Conservation (phyloP, 805 yeast genomes). For the Yarrowia sp. region DNA sequence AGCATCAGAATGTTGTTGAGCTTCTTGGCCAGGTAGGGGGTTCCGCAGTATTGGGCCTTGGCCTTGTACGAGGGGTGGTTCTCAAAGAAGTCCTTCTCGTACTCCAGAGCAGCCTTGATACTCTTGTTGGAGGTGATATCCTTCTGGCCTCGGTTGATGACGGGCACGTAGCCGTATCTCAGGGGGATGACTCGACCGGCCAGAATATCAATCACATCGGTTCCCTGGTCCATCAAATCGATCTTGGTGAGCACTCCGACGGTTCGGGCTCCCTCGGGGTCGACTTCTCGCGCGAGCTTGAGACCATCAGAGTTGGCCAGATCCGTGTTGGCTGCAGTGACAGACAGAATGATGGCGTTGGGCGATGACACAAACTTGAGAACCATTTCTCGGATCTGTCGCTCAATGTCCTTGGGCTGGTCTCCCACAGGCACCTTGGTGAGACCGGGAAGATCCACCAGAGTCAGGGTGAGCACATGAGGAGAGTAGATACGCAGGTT, state of each 20-base stretch:
- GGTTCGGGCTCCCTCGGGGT: constrained; percentile 93
- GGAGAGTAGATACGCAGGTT: constrained; percentile 92
- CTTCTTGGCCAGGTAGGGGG: constrained; percentile 94
- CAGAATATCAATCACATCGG: constrained; percentile 91
- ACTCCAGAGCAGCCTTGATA: constrained; percentile 78
- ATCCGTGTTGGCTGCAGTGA: constrained; percentile 94
- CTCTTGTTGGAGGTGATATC: constrained; percentile 88
- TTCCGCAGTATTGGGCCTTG: constrained; percentile 95
- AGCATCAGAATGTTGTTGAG: constrained; percentile 81
- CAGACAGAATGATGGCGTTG: constrained; percentile 89
- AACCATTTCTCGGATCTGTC: constrained; percentile 87
- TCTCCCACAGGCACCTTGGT: constrained; percentile 99
- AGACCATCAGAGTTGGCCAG: constrained; percentile 95
- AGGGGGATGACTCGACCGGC: constrained; percentile 95
- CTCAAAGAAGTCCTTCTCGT: constrained; percentile 79
- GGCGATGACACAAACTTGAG: constrained; percentile 93
- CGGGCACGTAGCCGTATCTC: constrained; percentile 94
- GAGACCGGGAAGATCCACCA: constrained; percentile 95
- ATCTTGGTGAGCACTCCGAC: constrained; percentile 95
- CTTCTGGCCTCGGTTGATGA: constrained; percentile 93
- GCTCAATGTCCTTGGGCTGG: constrained; percentile 96
- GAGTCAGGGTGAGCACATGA: constrained; percentile 85
- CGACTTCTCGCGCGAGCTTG: constrained; percentile 95
- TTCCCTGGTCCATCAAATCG: constrained; percentile 96
- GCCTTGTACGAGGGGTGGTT: constrained; percentile 86